Percentiles rank a stretch among this genome's conserved stretches.
Conservation (phyloP, 164 flowering plant species). For the Berberis vulgaris region DNA sequence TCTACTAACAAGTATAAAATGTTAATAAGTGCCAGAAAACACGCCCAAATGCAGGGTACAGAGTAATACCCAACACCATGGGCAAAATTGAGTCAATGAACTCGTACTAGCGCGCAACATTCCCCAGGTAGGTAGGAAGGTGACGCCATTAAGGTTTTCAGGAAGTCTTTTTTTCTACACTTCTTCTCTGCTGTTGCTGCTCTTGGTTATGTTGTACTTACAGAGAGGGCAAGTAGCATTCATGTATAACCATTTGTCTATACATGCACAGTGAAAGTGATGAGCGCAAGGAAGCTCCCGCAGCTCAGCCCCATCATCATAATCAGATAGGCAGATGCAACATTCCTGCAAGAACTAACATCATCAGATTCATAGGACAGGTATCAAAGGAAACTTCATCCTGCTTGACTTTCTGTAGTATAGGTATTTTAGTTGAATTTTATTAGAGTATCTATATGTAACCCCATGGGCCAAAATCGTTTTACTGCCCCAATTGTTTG, state of each 20-base stretch:
- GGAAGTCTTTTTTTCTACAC: conserved; percentile 8
- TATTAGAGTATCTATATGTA: no score
- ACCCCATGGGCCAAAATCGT: no score
- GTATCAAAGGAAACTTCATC: neutral
- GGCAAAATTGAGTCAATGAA: conserved; percentile 5
- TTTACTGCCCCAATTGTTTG: no score
- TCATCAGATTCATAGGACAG: neutral
- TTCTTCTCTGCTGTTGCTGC: conserved; percentile 13
- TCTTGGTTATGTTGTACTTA: conserved; percentile 45
- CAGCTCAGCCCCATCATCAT: conserved; percentile 68
- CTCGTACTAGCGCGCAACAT: neutral
- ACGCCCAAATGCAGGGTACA: neutral
- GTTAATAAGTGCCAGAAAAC: neutral
- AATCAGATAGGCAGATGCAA: conserved; percentile 70
- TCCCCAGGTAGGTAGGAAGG: neutral
- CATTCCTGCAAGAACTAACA: conserved; percentile 44
- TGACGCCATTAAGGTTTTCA: neutral
- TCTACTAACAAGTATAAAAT: no score
- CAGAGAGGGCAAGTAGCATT: conserved; percentile 85
- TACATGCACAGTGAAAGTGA: conserved; percentile 69
- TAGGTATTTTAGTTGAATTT: no score
- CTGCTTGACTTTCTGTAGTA: no score
- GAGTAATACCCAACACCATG: neutral
- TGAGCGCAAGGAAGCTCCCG: conserved; percentile 73
- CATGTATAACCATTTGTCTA: conserved; percentile 76